Conservation (phyloP, 2,329 filamentous ascomycete species). For the Cladosporium sp. region DNA sequence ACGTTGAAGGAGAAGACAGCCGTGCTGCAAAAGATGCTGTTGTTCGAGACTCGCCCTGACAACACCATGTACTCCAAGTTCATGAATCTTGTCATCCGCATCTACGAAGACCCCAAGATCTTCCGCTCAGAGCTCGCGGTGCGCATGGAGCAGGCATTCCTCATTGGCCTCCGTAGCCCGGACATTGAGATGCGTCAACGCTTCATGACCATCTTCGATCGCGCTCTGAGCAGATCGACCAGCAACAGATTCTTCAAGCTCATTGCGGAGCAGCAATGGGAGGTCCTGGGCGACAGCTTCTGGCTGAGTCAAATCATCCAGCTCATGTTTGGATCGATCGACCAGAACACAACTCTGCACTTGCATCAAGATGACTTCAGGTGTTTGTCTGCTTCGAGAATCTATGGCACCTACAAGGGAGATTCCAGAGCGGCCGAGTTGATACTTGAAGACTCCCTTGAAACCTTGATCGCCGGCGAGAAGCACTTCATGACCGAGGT, state of each 20-base stretch:
- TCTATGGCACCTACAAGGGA: conserved; percentile 72
- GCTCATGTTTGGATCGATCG: conserved; percentile 84
- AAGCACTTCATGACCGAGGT: conserved; percentile 82
- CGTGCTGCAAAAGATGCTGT: conserved; percentile 97
- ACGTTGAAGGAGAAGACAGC: conserved; percentile 99
- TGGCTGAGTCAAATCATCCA: conserved; percentile 97
- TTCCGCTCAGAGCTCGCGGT: conserved; percentile 94
- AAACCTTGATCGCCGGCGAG: conserved; percentile 75
- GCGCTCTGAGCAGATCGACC: conserved; percentile 88
- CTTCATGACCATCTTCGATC: conserved; percentile 95
- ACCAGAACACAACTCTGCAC: conserved; percentile 76
- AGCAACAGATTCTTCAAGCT: conserved; percentile 88
- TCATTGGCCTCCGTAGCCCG: conserved; percentile 89
- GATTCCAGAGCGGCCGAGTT: conserved; percentile 64
- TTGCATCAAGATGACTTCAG: conserved; percentile 84
- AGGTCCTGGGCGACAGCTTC: conserved; percentile 89
- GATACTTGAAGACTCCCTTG: conserved; percentile 81
- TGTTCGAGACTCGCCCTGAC: conserved; percentile 85
- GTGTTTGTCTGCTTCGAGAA: conserved; percentile 69
- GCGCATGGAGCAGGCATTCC: conserved; percentile 94
- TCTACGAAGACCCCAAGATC: conserved; percentile 97
- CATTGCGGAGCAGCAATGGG: conserved; percentile 92
- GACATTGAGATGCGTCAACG: conserved; percentile 96
- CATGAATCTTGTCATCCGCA: conserved; percentile 91
- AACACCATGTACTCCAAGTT: conserved; percentile 88